Base-by-base conservation (phyloP, 1,284 basidiomycete genomes). In the Moesziomyces antarcticus region DNA sequence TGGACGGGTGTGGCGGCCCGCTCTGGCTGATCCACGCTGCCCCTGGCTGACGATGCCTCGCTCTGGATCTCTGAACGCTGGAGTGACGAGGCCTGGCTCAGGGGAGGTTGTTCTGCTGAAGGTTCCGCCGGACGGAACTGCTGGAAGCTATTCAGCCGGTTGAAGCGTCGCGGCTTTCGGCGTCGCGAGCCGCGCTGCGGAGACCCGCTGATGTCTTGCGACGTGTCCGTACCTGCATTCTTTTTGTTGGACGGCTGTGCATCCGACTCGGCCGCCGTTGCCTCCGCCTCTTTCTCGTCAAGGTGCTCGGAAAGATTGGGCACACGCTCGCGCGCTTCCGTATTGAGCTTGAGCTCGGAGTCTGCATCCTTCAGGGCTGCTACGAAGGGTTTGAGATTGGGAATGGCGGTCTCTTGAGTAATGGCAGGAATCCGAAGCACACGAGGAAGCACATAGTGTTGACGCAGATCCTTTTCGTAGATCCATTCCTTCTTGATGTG, bases 391-490 rank as follows among this genome's bases (percentile, higher is more conserved):
- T 72, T 33, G 1, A 48, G 35, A 47, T 67, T 21, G 11, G 41
- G 70, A 21, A 73, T 27, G 4, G 59, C 45, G 7, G 43, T 27
- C 7, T 67, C 40, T 43, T 73, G 70, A 13, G 53, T 22, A 18
- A 73, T 57, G 22, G 37, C 35, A 5, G 70, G 70, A 3, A 73
- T 11, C 18, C 70, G 64, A 14, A 73, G 37, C 20, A 73, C 54
- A 16, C 64, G 58, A 3, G 64, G 70, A 0, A 73, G 13, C 18
- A 73, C 18, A 22, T 73, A 73, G 21, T 73, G 70, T 35, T 64
- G 56, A 21, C 70, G 51, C 9, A 73, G 25, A 25, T 73, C 70
- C 7, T 64, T 64, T 30, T 54, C 20, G 50, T 73, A 73, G 0
- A 24, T 18, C 70, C 70, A 73, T 30, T 64, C 11, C 14, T 67